Evolutionary conservation across 2,329 filamentous ascomycete species (phyloP).

Genomic region (Fusarium nurragi): DNA sequence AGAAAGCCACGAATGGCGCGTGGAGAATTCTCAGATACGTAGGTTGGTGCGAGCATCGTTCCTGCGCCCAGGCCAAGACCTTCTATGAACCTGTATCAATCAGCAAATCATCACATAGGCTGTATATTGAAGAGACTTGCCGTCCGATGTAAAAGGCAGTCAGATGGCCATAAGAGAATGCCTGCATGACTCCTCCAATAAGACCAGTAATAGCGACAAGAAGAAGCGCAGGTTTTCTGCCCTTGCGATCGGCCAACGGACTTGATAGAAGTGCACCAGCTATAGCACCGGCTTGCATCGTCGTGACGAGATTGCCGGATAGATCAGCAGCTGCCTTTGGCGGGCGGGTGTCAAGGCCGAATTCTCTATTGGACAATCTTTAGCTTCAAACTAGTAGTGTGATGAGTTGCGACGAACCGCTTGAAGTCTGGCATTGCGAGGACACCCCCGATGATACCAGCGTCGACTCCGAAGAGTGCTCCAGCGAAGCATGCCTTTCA

Average conservation of each 20-base stretch:
- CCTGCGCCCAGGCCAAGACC: slow-evolving; percentile 62
- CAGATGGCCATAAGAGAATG: slow-evolving; percentile 45
- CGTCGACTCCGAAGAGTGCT: slow-evolving; percentile 42
- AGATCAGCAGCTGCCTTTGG: slow-evolving; percentile 34
- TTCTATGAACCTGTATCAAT: slow-evolving; percentile 52
- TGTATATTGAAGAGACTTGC: not conserved
- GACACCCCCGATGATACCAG: slow-evolving; percentile 45
- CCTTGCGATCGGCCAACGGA: slow-evolving; percentile 44
- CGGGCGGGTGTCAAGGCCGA: slow-evolving; percentile 32
- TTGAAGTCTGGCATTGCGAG: slow-evolving; percentile 44
- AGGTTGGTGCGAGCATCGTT: slow-evolving; percentile 68
- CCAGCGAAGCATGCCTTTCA: slow-evolving; percentile 34
- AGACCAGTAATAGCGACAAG: slow-evolving; percentile 44
- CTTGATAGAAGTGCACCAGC: slow-evolving; percentile 39
- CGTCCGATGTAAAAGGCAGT: slow-evolving; percentile 46
- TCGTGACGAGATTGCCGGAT: slow-evolving; percentile 43
- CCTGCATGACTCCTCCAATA: slow-evolving; percentile 47
- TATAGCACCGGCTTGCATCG: slow-evolving; percentile 44
- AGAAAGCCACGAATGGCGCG: slow-evolving; percentile 67
- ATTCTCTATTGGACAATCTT: slow-evolving; percentile 17
- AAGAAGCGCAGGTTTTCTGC: slow-evolving; percentile 47
- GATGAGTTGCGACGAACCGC: not conserved
- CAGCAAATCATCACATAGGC: fast-evolving
- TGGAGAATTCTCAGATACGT: slow-evolving; percentile 69
- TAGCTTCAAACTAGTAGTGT: fast-evolving